Conservation (phyloP, 495 filamentous ascomycete genomes). For the Aspergillus wentii region DNA sequence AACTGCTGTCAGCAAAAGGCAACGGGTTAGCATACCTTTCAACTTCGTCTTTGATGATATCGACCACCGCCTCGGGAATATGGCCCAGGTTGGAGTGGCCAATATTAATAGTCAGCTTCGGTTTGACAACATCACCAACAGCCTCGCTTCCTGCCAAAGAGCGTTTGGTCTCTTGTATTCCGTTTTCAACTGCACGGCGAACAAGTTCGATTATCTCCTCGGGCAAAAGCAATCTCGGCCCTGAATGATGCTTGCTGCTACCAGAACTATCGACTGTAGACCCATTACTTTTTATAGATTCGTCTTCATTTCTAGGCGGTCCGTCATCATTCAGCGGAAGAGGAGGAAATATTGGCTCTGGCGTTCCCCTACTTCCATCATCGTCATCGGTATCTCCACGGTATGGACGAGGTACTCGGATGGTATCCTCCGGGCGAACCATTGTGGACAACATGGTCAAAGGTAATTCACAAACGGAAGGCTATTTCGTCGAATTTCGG, state of each 20-base stretch:
- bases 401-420: slow-evolving; percentile 29
- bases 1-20: too few relatives aligned
- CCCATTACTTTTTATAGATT: slow-evolving; percentile 25
- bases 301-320: slow-evolving; percentile 24
- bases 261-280: slow-evolving; percentile 21
- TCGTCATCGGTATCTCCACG: slow-evolving; percentile 30
- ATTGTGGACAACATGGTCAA: slow-evolving; percentile 34
- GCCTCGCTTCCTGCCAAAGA: slow-evolving; percentile 63
- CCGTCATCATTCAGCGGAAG: slow-evolving; percentile 24
- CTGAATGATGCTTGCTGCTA: slow-evolving; percentile 17
- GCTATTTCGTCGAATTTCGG: too few relatives aligned
- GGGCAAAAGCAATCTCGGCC: slow-evolving; percentile 23
- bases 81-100: slow-evolving; percentile 74
- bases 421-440: slow-evolving; percentile 35
- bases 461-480: too few relatives aligned
- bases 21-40: slow-evolving; percentile 89
- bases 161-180: slow-evolving; percentile 62
- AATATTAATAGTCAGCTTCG: slow-evolving; percentile 82
- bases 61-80: slow-evolving; percentile 84
- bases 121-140: slow-evolving; percentile 64
- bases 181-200: slow-evolving; percentile 60
- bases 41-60: slow-evolving; percentile 87
- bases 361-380: slow-evolving; percentile 16
- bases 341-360: slow-evolving; percentile 19
- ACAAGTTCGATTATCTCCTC: slow-evolving; percentile 54